Conservation (phyloP, 352 stramenopile genomes). For the Pythium volutum region DNA sequence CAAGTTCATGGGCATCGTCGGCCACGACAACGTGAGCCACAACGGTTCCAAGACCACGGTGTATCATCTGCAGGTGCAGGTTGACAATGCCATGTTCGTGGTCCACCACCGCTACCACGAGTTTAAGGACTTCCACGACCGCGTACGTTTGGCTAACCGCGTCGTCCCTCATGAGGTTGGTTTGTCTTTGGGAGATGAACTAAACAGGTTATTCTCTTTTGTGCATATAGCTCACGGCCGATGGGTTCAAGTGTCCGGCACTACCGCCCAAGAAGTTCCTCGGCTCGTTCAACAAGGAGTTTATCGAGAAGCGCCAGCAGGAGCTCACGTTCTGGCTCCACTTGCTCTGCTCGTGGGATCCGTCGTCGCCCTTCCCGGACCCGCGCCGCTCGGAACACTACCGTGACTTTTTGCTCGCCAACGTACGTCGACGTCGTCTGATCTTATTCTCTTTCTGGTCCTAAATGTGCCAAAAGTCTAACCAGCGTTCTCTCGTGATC, state of each 20-base stretch:
- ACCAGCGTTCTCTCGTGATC: not conserved
- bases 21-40: conserved; percentile 84
- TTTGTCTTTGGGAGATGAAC: not conserved
- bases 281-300: conserved; percentile 88
- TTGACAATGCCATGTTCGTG: conserved; percentile 73
- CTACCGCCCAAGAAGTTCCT: conserved; percentile 89
- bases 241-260: conserved; percentile 74
- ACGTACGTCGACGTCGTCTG: conserved; percentile 37
- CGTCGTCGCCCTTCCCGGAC: conserved; percentile 54
- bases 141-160: conserved; percentile 34
- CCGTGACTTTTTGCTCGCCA: conserved; percentile 76
- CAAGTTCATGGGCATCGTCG: conserved; percentile 85
- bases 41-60: conserved; percentile 86
- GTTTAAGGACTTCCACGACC: conserved; percentile 88
- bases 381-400: conserved; percentile 70
- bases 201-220: not conserved
- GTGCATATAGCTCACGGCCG: conserved; percentile 46
- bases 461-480: not conserved
- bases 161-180: not conserved
- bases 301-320: conserved; percentile 87
- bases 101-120: conserved; percentile 85
- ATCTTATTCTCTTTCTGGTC: not conserved
- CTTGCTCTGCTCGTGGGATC: conserved; percentile 72
- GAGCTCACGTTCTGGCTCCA: conserved; percentile 87
- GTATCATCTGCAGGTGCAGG: conserved; percentile 82